Evolutionary conservation across 495 filamentous ascomycete species (phyloP).

Genomic region (Neurospora sp.): DNA sequence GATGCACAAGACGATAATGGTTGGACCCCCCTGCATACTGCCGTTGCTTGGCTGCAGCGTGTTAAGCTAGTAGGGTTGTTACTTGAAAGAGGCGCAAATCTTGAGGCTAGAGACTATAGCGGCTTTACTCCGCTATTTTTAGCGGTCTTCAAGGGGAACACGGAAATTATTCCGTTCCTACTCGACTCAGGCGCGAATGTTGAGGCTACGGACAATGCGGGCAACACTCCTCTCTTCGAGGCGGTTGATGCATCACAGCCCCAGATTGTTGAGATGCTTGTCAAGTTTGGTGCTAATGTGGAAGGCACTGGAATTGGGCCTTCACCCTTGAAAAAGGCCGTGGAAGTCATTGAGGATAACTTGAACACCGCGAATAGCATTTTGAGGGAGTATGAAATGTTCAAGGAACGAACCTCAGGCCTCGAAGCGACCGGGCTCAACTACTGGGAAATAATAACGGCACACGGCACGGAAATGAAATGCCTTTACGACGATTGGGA

Average conservation of each 20-base stretch:
- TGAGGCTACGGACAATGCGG: background rate
- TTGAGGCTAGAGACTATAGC: background rate
- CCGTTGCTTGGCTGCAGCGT: accelerated
- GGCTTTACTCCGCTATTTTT: too few relatives aligned
- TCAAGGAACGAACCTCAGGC: background rate
- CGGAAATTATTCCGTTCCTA: background rate
- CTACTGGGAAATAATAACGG: too few relatives aligned
- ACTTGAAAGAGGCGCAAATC: background rate
- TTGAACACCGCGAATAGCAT: background rate
- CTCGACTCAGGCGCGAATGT: background rate
- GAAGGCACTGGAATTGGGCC: background rate
- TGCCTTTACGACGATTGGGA: too few relatives aligned
- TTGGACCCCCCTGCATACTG: background rate
- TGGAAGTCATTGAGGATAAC: background rate
- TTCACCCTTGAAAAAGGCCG: background rate
- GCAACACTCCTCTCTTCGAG: background rate
- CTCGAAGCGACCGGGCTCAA: too few relatives aligned
- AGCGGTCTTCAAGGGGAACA: accelerated
- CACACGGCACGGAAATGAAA: too few relatives aligned
- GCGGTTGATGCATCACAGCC: accelerated
- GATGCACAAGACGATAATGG: accelerated
- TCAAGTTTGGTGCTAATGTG: background rate
- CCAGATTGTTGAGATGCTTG: background rate
- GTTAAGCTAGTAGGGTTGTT: background rate
- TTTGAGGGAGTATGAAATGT: background rate